phyloP scores from a whole-genome alignment of 2,329 filamentous ascomycete genomes.

The Didymellaceae sp. region DNA sequence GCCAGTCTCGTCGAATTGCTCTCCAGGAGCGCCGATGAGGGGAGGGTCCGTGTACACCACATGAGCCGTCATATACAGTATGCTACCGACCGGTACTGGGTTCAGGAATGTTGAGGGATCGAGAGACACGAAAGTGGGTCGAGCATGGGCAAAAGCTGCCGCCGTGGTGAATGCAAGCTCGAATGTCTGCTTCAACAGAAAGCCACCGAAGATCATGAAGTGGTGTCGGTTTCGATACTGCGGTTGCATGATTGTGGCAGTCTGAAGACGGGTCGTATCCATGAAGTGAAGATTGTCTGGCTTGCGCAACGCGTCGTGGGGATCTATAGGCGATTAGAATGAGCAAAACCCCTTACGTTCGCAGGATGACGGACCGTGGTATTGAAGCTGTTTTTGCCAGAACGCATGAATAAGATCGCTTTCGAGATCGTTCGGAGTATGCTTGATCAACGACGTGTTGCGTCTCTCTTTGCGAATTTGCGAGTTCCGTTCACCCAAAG shows the following conservation, averaged over 20 bases:
- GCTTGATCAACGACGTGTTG: conserved; percentile 66
- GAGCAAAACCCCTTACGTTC: background rate
- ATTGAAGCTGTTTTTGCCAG: conserved; percentile 72
- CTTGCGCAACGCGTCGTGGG: conserved; percentile 60
- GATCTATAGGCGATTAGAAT: conserved; percentile 49
- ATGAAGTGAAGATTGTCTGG: conserved; percentile 67
- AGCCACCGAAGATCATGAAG: conserved; percentile 81
- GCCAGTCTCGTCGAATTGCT: conserved; percentile 41
- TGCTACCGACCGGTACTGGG: conserved; percentile 75
- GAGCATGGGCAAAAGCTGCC: conserved; percentile 71
- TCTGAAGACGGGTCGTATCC: conserved; percentile 67
- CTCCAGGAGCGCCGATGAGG: conserved; percentile 49
- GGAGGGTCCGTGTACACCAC: conserved; percentile 74
- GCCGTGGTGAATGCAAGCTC: conserved; percentile 79
- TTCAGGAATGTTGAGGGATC: conserved; percentile 78
- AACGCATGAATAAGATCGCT: conserved; percentile 75
- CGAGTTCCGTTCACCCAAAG: conserved; percentile 69
- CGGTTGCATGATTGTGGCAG: conserved; percentile 77
- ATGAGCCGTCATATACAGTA: conserved; percentile 74
- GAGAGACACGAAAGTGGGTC: conserved; percentile 74
- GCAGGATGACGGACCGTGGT: conserved; percentile 56
- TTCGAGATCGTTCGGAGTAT: conserved; percentile 73
- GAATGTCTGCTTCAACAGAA: conserved; percentile 75
- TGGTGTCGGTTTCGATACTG: conserved; percentile 73
- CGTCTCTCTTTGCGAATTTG: conserved; percentile 69